Evolutionary conservation across 106 monocot species (phyloP).

Genomic region (Narthecium ossifragum): DNA sequence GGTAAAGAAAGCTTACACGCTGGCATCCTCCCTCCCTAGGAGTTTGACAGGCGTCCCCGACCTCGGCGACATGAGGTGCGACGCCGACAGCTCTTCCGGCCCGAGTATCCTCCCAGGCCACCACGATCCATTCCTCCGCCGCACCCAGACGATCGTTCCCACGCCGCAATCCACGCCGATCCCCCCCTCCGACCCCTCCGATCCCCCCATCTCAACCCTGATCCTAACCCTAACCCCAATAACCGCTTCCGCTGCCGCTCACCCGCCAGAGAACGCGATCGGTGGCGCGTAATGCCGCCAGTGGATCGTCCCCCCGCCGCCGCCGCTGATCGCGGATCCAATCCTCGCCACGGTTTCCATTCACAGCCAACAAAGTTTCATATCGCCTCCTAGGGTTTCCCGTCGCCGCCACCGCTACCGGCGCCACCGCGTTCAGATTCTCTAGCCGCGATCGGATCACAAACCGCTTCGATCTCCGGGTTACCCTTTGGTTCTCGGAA

Average conservation of each 20-base stretch:
- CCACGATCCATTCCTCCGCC: constrained; percentile 44
- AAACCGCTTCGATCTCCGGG: too few species aligned
- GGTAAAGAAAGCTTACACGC: constrained; percentile 16
- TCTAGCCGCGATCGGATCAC: too few species aligned
- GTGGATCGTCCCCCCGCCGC: neutral
- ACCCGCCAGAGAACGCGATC: neutral
- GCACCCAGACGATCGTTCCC: constrained; percentile 43
- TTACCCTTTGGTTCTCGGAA: too few species aligned
- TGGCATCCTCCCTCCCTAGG: constrained; percentile 21
- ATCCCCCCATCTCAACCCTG: constrained; percentile 18
- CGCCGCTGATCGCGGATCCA: too few species aligned
- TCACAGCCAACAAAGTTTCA: neutral
- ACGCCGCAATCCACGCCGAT: constrained; percentile 20
- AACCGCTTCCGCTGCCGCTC: neutral
- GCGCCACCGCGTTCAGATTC: too few species aligned
- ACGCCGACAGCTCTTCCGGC: constrained; percentile 23
- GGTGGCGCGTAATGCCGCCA: neutral
- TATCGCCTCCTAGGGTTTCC: neutral
- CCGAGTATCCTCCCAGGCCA: constrained; percentile 37
- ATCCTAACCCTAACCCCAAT: neutral
- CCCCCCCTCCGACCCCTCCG: constrained; percentile 18
- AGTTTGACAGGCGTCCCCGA: constrained; percentile 28
- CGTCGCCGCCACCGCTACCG: too few species aligned
- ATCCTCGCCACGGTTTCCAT: neutral
- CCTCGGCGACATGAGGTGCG: constrained; percentile 25